These are phyloP conservation scores for Microdochium paspali DNA, from an alignment of 2,329 filamentous ascomycete species.

Conservation along the genomic window DNA sequence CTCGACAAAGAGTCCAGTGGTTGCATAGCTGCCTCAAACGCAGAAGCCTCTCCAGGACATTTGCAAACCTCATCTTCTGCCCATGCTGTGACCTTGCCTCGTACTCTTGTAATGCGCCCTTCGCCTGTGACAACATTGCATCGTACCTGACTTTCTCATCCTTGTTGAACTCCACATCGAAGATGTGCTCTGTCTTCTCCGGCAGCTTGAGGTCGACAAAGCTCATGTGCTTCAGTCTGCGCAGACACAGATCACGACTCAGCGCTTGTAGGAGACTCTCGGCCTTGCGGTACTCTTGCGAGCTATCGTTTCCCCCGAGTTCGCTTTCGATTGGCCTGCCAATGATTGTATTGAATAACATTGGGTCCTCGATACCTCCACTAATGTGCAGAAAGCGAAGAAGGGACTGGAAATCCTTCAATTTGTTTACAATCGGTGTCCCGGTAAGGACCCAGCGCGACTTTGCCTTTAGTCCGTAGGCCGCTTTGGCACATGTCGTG, in stretches of 20 bases:
- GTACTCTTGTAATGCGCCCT: slow-evolving; percentile 57
- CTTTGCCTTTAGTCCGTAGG: slow-evolving; percentile 54
- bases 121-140: slow-evolving; percentile 63
- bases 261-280: slow-evolving; percentile 62
- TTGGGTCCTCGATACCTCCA: slow-evolving; percentile 63
- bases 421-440: slow-evolving; percentile 74
- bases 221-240: slow-evolving; percentile 78
- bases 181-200: slow-evolving; percentile 66
- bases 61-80: slow-evolving; percentile 53
- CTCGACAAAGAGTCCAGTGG: slow-evolving; percentile 75
- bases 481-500: slow-evolving; percentile 63
- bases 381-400: slow-evolving; percentile 68
- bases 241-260: slow-evolving; percentile 72
- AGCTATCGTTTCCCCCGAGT: slow-evolving; percentile 4
- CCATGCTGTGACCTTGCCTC: slow-evolving; percentile 32
- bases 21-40: slow-evolving; percentile 84
- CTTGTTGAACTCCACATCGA: slow-evolving; percentile 61
- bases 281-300: slow-evolving; percentile 41
- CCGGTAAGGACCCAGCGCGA: slow-evolving; percentile 75
- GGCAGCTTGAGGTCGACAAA: slow-evolving; percentile 78
- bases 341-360: slow-evolving; percentile 65
- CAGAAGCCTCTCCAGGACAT: slow-evolving; percentile 71
- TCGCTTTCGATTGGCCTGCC: slow-evolving; percentile 52
- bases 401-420: slow-evolving; percentile 73
- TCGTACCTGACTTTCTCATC: slow-evolving; percentile 74